Evolutionary conservation across 2,329 filamentous ascomycete genomes (phyloP).

Genomic region (Thelonectria blattea): DNA sequence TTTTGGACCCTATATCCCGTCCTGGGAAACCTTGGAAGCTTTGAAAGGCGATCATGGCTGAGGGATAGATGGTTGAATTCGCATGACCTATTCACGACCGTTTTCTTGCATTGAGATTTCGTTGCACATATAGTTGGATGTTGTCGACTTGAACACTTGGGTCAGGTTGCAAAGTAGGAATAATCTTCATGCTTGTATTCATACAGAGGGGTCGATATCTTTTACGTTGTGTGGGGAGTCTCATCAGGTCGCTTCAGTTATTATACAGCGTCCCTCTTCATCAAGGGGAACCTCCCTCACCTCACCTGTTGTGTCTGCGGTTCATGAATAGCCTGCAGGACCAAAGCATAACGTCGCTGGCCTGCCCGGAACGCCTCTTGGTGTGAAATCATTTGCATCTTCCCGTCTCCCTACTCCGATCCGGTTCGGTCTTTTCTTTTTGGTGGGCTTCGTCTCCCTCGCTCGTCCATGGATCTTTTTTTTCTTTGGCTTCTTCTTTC

Average conservation of each 20-base stretch:
- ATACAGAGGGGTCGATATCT: slow-evolving; percentile 29
- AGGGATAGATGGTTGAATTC: slow-evolving; percentile 21
- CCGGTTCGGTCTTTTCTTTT: background rate
- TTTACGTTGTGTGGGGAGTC: slow-evolving; percentile 35
- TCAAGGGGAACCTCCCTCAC: slow-evolving; percentile 7
- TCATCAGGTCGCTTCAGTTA: slow-evolving; percentile 27
- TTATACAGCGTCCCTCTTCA: slow-evolving; percentile 33
- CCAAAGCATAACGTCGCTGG: slow-evolving; percentile 1
- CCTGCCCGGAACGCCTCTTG: slow-evolving; percentile 19
- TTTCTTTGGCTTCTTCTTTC: background rate
- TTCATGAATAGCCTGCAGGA: slow-evolving; percentile 13
- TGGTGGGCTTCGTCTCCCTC: background rate
- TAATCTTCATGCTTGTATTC: slow-evolving; percentile 14
- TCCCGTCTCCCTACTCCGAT: background rate
- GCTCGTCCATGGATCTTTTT: background rate
- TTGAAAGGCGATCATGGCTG: slow-evolving; percentile 21
- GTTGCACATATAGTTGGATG: background rate
- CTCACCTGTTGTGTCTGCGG: background rate
- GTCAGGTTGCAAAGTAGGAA: no score
- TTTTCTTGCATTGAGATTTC: slow-evolving; percentile 1
- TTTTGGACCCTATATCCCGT: background rate
- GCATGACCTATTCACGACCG: slow-evolving; percentile 27
- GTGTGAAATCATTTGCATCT: slow-evolving; percentile 13
- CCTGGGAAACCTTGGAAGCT: slow-evolving; percentile 13
- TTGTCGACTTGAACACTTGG: no score